Evolutionary conservation across 2,329 filamentous ascomycete genomes (phyloP), one percentile per base, ranked within the genome.

Genomic region (Paraphaeosphaeria sporulosa): DNA sequence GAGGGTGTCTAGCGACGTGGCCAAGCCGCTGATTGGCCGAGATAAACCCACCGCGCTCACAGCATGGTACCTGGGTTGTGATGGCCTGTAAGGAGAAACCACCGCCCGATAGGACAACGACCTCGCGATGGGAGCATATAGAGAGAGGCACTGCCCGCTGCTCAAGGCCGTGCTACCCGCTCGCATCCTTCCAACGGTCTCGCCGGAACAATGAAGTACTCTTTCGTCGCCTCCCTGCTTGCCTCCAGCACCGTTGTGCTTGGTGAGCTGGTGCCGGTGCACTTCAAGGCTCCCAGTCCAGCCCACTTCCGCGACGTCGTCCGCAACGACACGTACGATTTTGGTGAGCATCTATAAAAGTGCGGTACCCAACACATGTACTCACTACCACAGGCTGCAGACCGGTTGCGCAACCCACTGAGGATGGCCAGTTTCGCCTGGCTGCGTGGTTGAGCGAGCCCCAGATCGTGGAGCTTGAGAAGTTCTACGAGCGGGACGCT

Each of bases 311-410:
- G 62, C 19, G 73, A 75, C 40, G 70, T 76, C 27, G 73, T 76
- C 15, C 68, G 69, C 60, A 76, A 76, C 49, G 71, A 72, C 54
- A 75, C 72, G 9, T 73, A 72, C 60, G 74, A 76, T 63, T 71
- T 76, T 59, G 74, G 52, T 55, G 30, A 55, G 52, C 23, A n/a
- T 12, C 12, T n/a, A 19, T 8, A 15, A n/a, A 17, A 2, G 19
- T 30, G 9, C 10, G 10, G 12, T 17, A 21, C 30, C 46, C 38
- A n/a, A 1, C 27, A 23, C 19, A 36, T 19, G 1, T 46, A 19
- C 52, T 55, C 17, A 55, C n/a, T 21, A 4, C 6, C 19, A 17
- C 42, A 55, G 52, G 74, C 43, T 76, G 74, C 65, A 63, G 71
- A 55, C 68, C 74, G n/a, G 61, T 71, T 58, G 74, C 72, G 19